Conservation (phyloP, 2,329 filamentous ascomycete species). For the Penicillium sp. region DNA sequence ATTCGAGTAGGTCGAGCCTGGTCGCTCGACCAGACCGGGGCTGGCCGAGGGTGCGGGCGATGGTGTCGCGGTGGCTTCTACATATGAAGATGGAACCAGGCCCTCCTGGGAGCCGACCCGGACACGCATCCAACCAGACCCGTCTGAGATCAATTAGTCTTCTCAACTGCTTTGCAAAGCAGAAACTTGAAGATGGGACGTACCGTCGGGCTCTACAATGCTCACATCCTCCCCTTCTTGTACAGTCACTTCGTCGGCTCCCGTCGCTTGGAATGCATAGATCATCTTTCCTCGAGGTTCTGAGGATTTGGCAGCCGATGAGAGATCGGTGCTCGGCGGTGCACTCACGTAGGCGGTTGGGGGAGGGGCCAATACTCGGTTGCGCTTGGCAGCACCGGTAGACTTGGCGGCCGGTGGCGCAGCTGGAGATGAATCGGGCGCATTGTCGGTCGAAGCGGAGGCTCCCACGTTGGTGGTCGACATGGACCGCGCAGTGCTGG, state of each 20-base stretch:
- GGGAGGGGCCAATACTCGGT: constrained; percentile 79
- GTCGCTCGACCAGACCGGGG: constrained; percentile 47
- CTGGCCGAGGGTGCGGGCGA: constrained; percentile 35
- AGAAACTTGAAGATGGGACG: constrained; percentile 29
- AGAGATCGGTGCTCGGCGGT: constrained; percentile 46
- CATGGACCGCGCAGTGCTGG: constrained; percentile 69
- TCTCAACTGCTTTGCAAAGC: too few relatives aligned
- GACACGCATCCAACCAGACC: constrained; percentile 85
- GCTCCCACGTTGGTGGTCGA: constrained; percentile 59
- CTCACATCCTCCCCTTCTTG: constrained; percentile 70
- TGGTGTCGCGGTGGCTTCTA: constrained; percentile 57
- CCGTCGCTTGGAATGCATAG: constrained; percentile 75
- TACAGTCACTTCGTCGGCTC: constrained; percentile 74
- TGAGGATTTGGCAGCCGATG: constrained; percentile 28
- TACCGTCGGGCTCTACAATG: constrained; percentile 83
- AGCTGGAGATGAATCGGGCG: constrained; percentile 39
- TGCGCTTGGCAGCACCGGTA: constrained; percentile 43
- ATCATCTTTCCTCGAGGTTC: constrained; percentile 80
- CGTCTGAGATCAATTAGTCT: constrained; percentile 52
- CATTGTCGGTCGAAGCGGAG: constrained; percentile 47
- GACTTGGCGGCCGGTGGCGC: constrained; percentile 30
- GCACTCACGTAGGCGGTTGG: constrained; percentile 73
- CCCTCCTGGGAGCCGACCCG: constrained; percentile 67
- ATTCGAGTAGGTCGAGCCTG: constrained; percentile 70
- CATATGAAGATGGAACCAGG: constrained; percentile 78